Base-by-base conservation (phyloP, 352 stramenopile species). In the Phytophthora citrophthora region DNA sequence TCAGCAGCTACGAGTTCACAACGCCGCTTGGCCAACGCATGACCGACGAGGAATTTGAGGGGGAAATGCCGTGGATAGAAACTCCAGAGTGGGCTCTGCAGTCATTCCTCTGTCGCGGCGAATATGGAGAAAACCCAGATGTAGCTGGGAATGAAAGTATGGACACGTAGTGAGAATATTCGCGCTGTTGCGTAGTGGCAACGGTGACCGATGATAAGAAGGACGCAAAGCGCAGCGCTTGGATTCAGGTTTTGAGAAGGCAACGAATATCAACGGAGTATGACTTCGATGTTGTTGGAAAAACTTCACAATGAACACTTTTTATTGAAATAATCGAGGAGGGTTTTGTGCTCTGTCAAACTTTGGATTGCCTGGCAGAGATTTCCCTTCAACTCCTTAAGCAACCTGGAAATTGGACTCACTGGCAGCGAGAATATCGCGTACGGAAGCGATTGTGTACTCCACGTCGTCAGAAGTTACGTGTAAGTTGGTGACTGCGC, bases 401-500 rank as follows among this genome's bases (percentile, higher is more conserved):
- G 62, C 62, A 58, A 70, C 55, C 43, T 70, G 54, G 20, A 60
- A 61, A 61, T 61, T 66, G n/a, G 62, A 61, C 23, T 70, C 55
- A 13, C 62, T 65, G 34, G 62, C 55, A 44, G 77, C 62, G 54
- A 94, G 54, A 53, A 90, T 73, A 62, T 89, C 76, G 27, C 80
- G 80, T 61, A 91, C 62, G 0, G 83, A 78, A 2, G 78, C 57
- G 51, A 94, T 65, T 9, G 74, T 81, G 68, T 90, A 89, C 49
- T 78, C 69, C 32, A 94, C 72, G 47, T 94, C 86, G 20, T 88
- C 76, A 2, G 68, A 23, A 8, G 77, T 79, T 31, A 94, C 56
- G 64, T 94, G 82, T 32, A 94, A 68, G 59, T 94, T 90, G n/a
- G 81, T 89, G 23, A 91, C 86, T 0, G 80, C 86, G 31, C 86